A percentile compares a stretch with the other conserved stretches of the same genome.
These are phyloP conservation scores for Entrophospora sp. DNA, from an alignment of 192 early-diverging fungal genomes.

Conservation along the genomic window DNA sequence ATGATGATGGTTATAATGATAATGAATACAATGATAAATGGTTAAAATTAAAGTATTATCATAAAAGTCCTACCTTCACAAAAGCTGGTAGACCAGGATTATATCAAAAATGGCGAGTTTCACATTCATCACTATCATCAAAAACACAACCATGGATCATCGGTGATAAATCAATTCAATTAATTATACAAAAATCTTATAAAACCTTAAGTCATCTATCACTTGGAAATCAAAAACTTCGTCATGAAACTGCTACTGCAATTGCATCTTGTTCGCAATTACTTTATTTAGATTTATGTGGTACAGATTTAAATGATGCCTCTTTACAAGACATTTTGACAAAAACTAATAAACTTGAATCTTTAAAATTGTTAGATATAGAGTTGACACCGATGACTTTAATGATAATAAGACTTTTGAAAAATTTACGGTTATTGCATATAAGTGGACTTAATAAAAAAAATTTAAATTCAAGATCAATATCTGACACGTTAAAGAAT, in stretches of 20 bases:
- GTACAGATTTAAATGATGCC: background rate
- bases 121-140: background rate
- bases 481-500: background rate
- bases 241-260: background rate
- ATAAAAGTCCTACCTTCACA: background rate
- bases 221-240: background rate
- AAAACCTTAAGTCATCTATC: background rate
- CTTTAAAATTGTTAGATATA: background rate
- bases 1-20: too few relatives aligned
- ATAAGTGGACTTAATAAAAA: background rate
- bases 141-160: background rate
- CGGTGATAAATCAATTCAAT: background rate
- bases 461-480: background rate
- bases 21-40: slow-evolving; percentile 1
- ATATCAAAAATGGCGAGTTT: background rate
- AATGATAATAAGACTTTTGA: background rate
- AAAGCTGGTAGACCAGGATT: background rate
- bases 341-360: background rate
- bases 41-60: background rate
- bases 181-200: background rate
- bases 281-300: background rate
- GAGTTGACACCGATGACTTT: background rate
- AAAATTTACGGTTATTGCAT: background rate
- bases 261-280: background rate
- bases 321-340: background rate